Conservation (phyloP, 176 grass and related monocot genomes). For the Pontederia crassipes region DNA sequence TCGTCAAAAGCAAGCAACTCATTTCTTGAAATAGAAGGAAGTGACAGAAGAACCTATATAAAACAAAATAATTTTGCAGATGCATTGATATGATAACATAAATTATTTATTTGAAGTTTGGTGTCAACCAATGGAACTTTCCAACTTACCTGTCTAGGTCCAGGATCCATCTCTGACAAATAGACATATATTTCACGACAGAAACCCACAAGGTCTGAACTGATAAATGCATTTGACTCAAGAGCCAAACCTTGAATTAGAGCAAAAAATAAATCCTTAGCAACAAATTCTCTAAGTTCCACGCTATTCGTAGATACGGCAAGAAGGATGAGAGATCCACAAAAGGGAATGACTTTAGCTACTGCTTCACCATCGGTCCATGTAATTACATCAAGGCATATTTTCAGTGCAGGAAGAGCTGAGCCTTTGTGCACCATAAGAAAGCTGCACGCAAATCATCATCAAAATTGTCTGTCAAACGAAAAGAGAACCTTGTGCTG, state of each 20-base stretch:
- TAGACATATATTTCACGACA: constrained; percentile 99
- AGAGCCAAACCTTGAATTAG: constrained; percentile 66
- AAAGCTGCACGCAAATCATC: constrained; percentile 39
- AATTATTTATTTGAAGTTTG: not conserved
- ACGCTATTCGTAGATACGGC: constrained; percentile 52
- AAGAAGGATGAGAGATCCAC: constrained; percentile 69
- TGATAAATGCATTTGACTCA: constrained; percentile 74
- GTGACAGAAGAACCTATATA: constrained; percentile 60
- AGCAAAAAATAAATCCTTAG: constrained; percentile 86
- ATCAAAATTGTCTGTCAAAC: constrained; percentile 14
- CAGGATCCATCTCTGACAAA: constrained; percentile 66
- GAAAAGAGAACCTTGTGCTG: not conserved
- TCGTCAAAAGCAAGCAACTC: constrained; percentile 88
- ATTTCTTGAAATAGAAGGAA: constrained; percentile 56
- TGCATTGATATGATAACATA: not conserved
- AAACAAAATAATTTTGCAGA: constrained; percentile 5
- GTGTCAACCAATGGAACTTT: not conserved
- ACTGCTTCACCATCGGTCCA: constrained; percentile 95
- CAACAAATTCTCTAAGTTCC: constrained; percentile 83
- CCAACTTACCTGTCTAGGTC: constrained; percentile 65
- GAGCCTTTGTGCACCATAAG: constrained; percentile 43
- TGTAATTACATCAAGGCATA: constrained; percentile 60
- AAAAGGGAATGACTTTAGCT: constrained; percentile 67
- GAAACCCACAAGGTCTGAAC: constrained; percentile 83
- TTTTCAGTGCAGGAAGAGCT: constrained; percentile 55